phyloP scores from a whole-genome alignment of 108 stramenopile species.

The Skeletonema potamos region DNA sequence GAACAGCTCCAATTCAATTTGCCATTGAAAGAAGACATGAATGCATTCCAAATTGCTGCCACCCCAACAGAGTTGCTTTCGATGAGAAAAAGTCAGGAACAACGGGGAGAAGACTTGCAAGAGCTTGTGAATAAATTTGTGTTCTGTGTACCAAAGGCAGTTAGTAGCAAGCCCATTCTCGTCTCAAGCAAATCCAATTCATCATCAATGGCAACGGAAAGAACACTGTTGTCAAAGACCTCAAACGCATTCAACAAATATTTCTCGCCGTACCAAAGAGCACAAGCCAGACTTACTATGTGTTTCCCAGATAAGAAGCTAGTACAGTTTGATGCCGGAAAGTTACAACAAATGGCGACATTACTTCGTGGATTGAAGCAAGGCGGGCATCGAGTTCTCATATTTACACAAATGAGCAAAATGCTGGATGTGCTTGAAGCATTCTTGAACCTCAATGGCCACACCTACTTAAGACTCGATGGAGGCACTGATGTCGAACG shows the following conservation, averaged over 20 bases:
- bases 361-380: constrained; percentile 82
- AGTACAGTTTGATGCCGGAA: constrained; percentile 95
- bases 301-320: constrained; percentile 95
- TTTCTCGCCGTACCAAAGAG: constrained; percentile 51
- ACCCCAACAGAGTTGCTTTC: constrained; percentile 64
- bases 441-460: constrained; percentile 83
- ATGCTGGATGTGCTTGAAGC: constrained; percentile 94
- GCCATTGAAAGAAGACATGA: constrained; percentile 43
- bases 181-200: constrained; percentile 10
- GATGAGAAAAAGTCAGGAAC: constrained; percentile 56
- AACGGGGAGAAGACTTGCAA: constrained; percentile 57
- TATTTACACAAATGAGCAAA: constrained; percentile 98
- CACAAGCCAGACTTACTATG: constrained; percentile 57
- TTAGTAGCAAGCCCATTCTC: constrained; percentile 42
- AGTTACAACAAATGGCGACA: constrained; percentile 91
- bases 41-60: constrained; percentile 38
- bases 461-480: constrained; percentile 86
- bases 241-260: constrained; percentile 43
- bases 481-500: constrained; percentile 88
- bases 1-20: constrained; percentile 29
- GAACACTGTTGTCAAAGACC: constrained; percentile 17
- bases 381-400: constrained; percentile 89
- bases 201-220: constrained; percentile 3
- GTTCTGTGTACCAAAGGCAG: constrained; percentile 80
- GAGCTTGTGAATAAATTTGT: constrained; percentile 71